A percentile compares a stretch with the other conserved stretches of the same genome.
Evolutionary conservation across 441 rosid species (phyloP).

Genomic region (Pelargonium myrrhifolium): DNA sequence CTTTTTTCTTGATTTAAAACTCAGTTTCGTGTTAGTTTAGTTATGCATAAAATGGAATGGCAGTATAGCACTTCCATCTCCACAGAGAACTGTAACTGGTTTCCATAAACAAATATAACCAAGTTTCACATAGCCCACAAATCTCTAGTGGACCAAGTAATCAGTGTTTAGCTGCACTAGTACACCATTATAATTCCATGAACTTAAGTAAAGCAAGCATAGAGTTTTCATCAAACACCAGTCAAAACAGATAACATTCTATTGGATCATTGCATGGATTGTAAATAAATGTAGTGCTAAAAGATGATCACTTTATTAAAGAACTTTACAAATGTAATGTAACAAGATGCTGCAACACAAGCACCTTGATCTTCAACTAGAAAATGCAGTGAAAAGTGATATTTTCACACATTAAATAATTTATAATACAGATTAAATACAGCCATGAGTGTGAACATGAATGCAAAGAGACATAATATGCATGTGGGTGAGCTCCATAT

Average conservation of each 20-base stretch:
- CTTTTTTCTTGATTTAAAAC: neutral
- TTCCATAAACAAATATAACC: neutral
- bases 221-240: neutral
- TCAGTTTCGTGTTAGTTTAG: neutral
- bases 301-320: neutral
- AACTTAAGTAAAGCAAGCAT: neutral
- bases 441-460: neutral
- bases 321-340: neutral
- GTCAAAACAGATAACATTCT: neutral
- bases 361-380: neutral
- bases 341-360: slow-evolving; percentile 1
- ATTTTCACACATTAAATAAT: neutral
- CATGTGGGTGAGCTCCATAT: too few relatives aligned
- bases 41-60: neutral
- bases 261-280: neutral
- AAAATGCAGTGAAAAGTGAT: neutral
- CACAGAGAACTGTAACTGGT: neutral
- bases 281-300: neutral
- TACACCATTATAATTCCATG: neutral
- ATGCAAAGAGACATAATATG: too few relatives aligned
- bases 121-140: neutral
- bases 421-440: neutral
- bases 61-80: neutral
- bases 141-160: neutral
- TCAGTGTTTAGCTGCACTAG: neutral